Base-by-base conservation (phyloP, 2,329 filamentous ascomycete species). In the Calonectria fujianensis region DNA sequence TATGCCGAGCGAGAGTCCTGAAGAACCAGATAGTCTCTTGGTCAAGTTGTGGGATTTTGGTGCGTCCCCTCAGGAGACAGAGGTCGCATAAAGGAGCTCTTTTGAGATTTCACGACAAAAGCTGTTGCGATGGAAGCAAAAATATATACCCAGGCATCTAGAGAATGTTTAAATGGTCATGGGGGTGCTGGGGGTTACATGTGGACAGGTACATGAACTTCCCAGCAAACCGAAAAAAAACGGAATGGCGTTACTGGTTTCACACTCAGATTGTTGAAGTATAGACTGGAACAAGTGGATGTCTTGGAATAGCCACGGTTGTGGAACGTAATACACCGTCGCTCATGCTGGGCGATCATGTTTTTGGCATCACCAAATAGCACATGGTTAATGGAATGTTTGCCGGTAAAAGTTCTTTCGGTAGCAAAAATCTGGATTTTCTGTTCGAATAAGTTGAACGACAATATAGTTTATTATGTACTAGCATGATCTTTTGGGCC, bases 1-100 rank as follows among this genome's bases (percentile, higher is more conserved):
- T 68, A 80, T 89, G 65, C 87, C 89, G 0, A 87, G 91, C 16
- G 90, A 91, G 37, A 82, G 83, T 13, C 85, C 83, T 14, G 86
- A 87, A 7, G 87, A 83, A 52, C 87, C 90, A 70, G 89, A 93
- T 78, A 90, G 85, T 73, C 83, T 93, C 41, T 78, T 93, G 29
- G 90, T 90, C 59, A 91, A 89, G 82, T 84, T 93, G 35, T 94
- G 92, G 91, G 88, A 91, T 74, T 93, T 94, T 80, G 82, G 81
- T 20, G 73, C 45, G 31, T 32, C 76, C 2, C 32, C 75, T 31
- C 74, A 74, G 52, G 52, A 67, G 16, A 48, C 50, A 20, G 63
- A 76, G 16, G 76, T 77, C 48, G 76, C 64, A 20, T 76, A 41
- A 73, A 31, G 4, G 7, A 37, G 41, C n/a, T 11, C n/a, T 31